Evolutionary conservation across 306 rosid genomes (phyloP).

Genomic region (Sicyos edulis): DNA sequence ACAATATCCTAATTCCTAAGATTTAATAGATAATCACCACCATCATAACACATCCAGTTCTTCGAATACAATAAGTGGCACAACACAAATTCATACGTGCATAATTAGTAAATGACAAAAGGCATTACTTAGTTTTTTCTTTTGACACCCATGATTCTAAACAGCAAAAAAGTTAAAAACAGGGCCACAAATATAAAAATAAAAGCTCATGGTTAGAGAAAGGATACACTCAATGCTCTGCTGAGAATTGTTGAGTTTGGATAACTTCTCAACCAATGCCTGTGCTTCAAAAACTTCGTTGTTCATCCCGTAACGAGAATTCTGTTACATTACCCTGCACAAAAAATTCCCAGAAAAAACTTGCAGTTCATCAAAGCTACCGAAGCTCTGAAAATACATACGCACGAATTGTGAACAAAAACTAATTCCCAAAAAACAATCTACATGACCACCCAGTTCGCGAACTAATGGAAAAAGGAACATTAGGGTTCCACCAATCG

Average conservation of each 20-base stretch:
- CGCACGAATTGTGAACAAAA: background rate
- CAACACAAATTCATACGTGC: too few relatives aligned
- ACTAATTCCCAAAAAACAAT: background rate
- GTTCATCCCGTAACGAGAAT: slow-evolving; percentile 45
- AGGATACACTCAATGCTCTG: slow-evolving; percentile 94
- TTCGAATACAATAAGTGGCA: too few relatives aligned
- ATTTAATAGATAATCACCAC: too few relatives aligned
- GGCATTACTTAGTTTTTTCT: background rate
- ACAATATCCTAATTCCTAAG: too few relatives aligned
- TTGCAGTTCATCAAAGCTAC: background rate
- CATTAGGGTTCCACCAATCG: slow-evolving; percentile 11
- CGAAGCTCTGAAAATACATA: slow-evolving; percentile 3
- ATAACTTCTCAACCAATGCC: slow-evolving; percentile 58
- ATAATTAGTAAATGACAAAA: too few relatives aligned
- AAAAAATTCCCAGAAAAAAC: background rate
- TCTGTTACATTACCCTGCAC: slow-evolving; percentile 37
- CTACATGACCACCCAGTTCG: background rate
- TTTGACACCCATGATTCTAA: background rate
- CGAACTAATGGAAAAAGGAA: background rate
- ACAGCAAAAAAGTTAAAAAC: background rate
- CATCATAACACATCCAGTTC: too few relatives aligned
- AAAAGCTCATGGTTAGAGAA: slow-evolving; percentile 5
- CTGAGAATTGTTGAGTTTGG: slow-evolving; percentile 78
- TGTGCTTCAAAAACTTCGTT: slow-evolving; percentile 54
- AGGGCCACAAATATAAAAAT: background rate